Conservation (phyloP, 129 eudicot species). For the Dittrichia graveolens region DNA sequence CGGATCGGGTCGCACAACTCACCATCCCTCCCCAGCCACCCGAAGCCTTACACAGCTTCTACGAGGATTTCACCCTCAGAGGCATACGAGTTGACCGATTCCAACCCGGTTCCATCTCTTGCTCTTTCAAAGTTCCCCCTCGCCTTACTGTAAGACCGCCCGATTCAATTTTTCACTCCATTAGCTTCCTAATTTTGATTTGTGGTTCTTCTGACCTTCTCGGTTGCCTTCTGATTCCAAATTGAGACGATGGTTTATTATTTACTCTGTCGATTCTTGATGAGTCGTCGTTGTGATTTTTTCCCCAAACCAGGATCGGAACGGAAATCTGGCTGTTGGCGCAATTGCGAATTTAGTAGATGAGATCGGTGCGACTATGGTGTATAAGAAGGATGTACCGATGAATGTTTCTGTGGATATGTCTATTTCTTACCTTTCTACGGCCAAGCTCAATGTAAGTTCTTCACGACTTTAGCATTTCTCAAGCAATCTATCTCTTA, state of each 20-base stretch:
- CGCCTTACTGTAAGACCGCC: conserved; percentile 34
- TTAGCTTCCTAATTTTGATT: background rate
- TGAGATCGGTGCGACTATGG: conserved; percentile 38
- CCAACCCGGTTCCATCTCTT: conserved; percentile 36
- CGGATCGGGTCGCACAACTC: conserved; percentile 24
- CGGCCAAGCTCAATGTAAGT: conserved; percentile 37
- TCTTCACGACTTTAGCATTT: background rate
- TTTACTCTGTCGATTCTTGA: background rate
- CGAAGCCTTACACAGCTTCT: conserved; percentile 31
- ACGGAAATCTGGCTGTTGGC: conserved; percentile 47
- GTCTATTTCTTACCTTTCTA: conserved; percentile 42
- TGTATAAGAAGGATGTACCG: conserved; percentile 39
- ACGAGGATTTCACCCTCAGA: conserved; percentile 33
- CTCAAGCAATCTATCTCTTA: background rate
- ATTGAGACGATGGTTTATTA: background rate
- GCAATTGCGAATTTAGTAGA: conserved; percentile 44
- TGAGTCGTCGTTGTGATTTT: background rate
- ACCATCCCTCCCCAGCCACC: conserved; percentile 19
- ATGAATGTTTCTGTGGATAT: conserved; percentile 42
- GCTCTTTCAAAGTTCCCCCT: conserved; percentile 42
- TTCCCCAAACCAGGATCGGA: conserved; percentile 35
- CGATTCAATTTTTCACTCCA: background rate
- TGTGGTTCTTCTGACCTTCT: background rate
- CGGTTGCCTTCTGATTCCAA: background rate
- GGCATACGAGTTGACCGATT: conserved; percentile 37